Base-by-base conservation (phyloP, 148 eudicot species). In the Rhododendron henanense region DNA sequence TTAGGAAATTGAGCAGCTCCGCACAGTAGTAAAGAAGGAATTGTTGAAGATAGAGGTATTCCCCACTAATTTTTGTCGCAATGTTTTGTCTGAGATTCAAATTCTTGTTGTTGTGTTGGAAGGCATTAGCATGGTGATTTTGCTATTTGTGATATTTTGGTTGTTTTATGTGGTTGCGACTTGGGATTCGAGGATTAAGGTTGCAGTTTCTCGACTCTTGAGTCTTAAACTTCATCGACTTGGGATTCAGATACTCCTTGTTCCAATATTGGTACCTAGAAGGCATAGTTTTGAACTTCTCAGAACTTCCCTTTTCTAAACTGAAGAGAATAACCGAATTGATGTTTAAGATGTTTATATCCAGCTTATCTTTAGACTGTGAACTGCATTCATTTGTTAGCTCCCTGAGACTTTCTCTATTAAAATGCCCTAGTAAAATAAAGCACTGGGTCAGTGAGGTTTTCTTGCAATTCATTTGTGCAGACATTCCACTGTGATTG, bases 1-100 rank as follows among this genome's bases (percentile, higher is more conserved):
- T 63, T 85, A 97, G 99, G 99, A 97, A 88, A 95, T 93, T 21
- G 95, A 93, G 85, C 94, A 89, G 90, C 96, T 97, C 84, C 92
- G 91, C 81, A 90, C 92, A 65, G 93, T 92, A 76, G 79, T 97
- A 84, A 91, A 93, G 71, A 95, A 89, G 87, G 95, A 97, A 93
- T 86, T 92, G 59, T 74, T 83, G 71, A 92, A 90, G 88, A 91
- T 94, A 87, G 98, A 97, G 98, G 99, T 95, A 91, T 82, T 87
- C 25, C 35, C 63, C 11, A 39, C 82, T 18, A n/a, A 10, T 47
- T 31, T 19, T 31, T 53, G 2, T 69, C 28, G 11, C 41, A 59
- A 44, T 50, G 4, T 21, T 37, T 41, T 61, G 18, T n/a, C 18
- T 59, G n/a, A 77, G 82, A 5, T 15, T 81, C n/a, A 67, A n/a